Conservation (phyloP, 2,329 filamentous ascomycete species). For the Exophiala bonariae region DNA sequence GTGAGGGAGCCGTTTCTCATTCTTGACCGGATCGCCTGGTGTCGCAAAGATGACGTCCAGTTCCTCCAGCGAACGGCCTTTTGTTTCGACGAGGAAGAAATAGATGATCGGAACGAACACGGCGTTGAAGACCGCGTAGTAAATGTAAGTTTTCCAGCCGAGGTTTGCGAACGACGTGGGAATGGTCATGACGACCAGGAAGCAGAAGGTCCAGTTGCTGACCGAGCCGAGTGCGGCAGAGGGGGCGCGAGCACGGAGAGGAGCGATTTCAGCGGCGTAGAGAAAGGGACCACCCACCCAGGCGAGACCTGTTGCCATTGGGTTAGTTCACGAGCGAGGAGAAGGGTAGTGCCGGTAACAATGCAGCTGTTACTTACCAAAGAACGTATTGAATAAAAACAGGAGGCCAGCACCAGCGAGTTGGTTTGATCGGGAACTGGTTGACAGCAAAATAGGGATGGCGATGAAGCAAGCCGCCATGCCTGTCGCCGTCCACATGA, state of each 20-base stretch:
- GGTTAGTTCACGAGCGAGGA: neutral
- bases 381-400: slow-evolving; percentile 7
- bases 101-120: slow-evolving; percentile 44
- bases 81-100: slow-evolving; percentile 43
- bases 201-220: slow-evolving; percentile 65
- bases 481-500: slow-evolving; percentile 68
- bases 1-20: slow-evolving; percentile 10
- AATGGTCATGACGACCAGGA: slow-evolving; percentile 34
- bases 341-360: neutral
- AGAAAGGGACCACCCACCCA: slow-evolving; percentile 59
- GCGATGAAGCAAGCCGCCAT: slow-evolving; percentile 69
- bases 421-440: slow-evolving; percentile 6
- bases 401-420: slow-evolving; percentile 6
- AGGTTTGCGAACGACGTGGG: slow-evolving; percentile 53
- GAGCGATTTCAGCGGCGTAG: slow-evolving; percentile 64
- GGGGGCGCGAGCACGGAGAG: slow-evolving; percentile 63
- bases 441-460: slow-evolving; percentile 27
- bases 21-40: slow-evolving; percentile 10
- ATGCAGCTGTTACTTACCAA: slow-evolving; percentile 1
- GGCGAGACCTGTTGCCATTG: slow-evolving; percentile 1
- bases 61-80: slow-evolving; percentile 44
- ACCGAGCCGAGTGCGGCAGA: slow-evolving; percentile 62
- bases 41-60: slow-evolving; percentile 32
- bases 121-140: slow-evolving; percentile 51
- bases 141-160: slow-evolving; percentile 50